Evolutionary conservation across 106 monocot species (phyloP).

Genomic region (Chionographis japonica): DNA sequence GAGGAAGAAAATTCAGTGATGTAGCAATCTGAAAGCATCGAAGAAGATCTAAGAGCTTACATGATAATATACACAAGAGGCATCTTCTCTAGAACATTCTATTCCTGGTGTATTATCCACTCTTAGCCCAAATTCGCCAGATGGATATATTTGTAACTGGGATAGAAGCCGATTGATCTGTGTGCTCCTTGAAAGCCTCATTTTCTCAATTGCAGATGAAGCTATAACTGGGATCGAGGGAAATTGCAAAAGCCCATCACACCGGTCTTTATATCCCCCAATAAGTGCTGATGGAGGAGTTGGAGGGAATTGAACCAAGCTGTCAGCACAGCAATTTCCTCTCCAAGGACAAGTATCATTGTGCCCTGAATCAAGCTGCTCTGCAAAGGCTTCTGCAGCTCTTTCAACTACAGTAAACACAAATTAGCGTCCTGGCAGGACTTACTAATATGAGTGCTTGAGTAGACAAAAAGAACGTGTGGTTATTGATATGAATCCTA

Average conservation of each 20-base stretch:
- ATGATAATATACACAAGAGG: conserved; percentile 41
- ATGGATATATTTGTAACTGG: conserved; percentile 38
- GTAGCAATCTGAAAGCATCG: neutral
- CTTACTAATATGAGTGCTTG: neutral
- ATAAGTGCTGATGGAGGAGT: conserved; percentile 68
- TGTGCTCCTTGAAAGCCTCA: conserved; percentile 56
- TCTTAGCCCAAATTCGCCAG: conserved; percentile 55
- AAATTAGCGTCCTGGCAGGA: neutral
- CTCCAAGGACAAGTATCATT: conserved; percentile 72
- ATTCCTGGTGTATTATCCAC: conserved; percentile 38
- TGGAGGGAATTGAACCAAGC: conserved; percentile 89
- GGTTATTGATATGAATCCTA: too few species aligned
- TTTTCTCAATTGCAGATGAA: conserved; percentile 62
- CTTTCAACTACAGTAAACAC: conserved; percentile 37
- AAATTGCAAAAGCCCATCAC: conserved; percentile 86
- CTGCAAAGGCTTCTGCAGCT: conserved; percentile 53
- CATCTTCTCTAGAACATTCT: conserved; percentile 45
- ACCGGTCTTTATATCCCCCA: conserved; percentile 90
- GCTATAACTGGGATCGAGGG: conserved; percentile 66
- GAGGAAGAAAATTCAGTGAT: neutral
- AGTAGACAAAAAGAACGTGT: neutral
- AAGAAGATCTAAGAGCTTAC: conserved; percentile 23
- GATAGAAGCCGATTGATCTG: conserved; percentile 80
- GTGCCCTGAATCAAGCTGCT: conserved; percentile 68
- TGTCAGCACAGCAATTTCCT: conserved; percentile 92